Conservation (phyloP, 257 asterid species). For the Apocynum venetum region DNA sequence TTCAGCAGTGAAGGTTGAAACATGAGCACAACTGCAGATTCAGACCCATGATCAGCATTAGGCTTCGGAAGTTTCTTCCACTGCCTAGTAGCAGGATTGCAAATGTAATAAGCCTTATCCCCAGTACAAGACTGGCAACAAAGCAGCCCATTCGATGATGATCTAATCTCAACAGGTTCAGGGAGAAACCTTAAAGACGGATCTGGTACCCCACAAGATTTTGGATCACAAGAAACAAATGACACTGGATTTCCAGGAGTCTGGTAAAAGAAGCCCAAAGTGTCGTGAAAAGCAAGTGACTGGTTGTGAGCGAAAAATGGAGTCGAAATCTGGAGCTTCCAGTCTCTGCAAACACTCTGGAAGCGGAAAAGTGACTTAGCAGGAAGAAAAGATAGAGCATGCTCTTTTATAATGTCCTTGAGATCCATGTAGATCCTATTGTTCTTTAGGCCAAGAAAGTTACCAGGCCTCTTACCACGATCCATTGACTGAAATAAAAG, state of each 20-base stretch:
- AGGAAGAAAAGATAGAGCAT: slow-evolving; percentile 46
- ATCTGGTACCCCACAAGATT: slow-evolving; percentile 51
- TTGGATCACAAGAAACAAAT: slow-evolving; percentile 27
- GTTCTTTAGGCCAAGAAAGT: slow-evolving; percentile 12
- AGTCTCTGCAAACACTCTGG: slow-evolving; percentile 45
- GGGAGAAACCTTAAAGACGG: slow-evolving; percentile 41
- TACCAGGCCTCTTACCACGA: slow-evolving; percentile 40
- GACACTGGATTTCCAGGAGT: slow-evolving; percentile 25
- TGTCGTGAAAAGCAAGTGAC: slow-evolving; percentile 26
- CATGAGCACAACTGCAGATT: slow-evolving; percentile 36
- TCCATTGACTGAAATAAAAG: slow-evolving; percentile 30
- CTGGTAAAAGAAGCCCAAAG: slow-evolving; percentile 41
- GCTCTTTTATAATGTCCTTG: slow-evolving; percentile 38
- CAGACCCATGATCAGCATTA: slow-evolving; percentile 42
- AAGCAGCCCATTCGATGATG: slow-evolving; percentile 52
- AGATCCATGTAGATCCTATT: slow-evolving; percentile 44
- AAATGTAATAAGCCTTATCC: slow-evolving; percentile 37
- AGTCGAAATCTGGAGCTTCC: slow-evolving; percentile 46
- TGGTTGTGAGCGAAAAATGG: slow-evolving; percentile 53
- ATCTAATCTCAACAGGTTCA: slow-evolving; percentile 39
- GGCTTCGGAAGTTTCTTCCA: slow-evolving; percentile 48
- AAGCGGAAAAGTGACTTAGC: slow-evolving; percentile 48
- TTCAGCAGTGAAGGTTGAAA: slow-evolving; percentile 53
- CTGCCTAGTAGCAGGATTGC: slow-evolving; percentile 44
- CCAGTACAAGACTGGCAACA: slow-evolving; percentile 39